phyloP scores from a whole-genome alignment of 2,329 filamentous ascomycete genomes.

The Alternaria hordeiaustralica region DNA sequence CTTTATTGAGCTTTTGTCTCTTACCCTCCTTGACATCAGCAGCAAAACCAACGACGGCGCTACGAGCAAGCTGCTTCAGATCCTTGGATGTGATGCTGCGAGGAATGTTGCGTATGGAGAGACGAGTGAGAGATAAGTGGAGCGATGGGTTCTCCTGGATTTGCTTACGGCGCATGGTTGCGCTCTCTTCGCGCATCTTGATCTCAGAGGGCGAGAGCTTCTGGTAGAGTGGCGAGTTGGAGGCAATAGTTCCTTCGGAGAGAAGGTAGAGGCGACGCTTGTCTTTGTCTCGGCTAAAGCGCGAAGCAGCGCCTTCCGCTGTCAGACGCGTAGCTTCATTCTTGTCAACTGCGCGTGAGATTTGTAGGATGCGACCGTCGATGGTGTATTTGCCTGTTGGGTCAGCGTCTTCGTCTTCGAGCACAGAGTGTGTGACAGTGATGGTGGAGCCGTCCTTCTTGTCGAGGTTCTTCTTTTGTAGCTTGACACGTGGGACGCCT shows the following conservation, averaged over 20 bases:
- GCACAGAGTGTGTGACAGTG: conserved; percentile 69
- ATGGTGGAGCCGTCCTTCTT: conserved; percentile 46
- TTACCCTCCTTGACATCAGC: conserved; percentile 81
- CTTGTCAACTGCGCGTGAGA: conserved; percentile 85
- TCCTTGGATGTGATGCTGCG: conserved; percentile 83
- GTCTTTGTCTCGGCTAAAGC: conserved; percentile 77
- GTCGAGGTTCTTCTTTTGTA: conserved; percentile 46
- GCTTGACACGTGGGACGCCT: conserved; percentile 65
- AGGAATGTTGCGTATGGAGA: conserved; percentile 91
- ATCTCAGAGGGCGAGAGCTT: conserved; percentile 79
- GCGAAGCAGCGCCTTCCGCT: conserved; percentile 67
- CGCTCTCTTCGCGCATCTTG: conserved; percentile 86
- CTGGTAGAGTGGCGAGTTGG: conserved; percentile 78
- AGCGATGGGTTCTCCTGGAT: conserved; percentile 90
- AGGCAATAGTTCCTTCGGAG: conserved; percentile 80
- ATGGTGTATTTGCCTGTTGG: conserved; percentile 85
- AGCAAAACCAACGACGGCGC: conserved; percentile 94
- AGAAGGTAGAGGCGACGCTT: conserved; percentile 90
- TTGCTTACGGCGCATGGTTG: conserved; percentile 84
- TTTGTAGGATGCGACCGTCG: conserved; percentile 83
- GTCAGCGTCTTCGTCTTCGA: conserved; percentile 86
- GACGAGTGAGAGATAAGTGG: conserved; percentile 85
- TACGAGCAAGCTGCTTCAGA: conserved; percentile 86
- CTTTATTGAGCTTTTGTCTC: conserved; percentile 82
- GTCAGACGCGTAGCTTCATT: conserved; percentile 78